phyloP scores from a whole-genome alignment of 345 rosid genomes.

The Eucalyptus dawsonii region DNA sequence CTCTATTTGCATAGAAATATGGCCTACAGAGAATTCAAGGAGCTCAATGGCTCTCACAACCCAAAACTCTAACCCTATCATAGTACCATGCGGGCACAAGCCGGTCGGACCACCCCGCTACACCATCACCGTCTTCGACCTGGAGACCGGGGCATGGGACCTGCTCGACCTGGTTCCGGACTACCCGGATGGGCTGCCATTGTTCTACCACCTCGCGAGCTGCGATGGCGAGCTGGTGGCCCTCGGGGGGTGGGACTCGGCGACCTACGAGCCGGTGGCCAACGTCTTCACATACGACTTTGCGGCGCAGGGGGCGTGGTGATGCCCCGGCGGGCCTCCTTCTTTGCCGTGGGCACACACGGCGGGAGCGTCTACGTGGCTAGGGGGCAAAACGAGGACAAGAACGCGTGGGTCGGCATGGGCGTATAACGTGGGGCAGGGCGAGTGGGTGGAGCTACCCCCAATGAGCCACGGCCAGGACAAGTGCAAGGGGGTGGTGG shows the following conservation, averaged over 20 bases:
- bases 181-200: conserved; percentile 23
- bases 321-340: conserved; percentile 26
- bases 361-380: conserved; percentile 12
- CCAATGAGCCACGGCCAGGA: conserved; percentile 32
- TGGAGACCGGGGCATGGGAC: conserved; percentile 7
- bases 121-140: conserved; percentile 18
- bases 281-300: conserved; percentile 28
- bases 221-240: conserved; percentile 13
- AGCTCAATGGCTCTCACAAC: background rate
- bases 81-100: background rate
- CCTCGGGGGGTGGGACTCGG: conserved; percentile 42
- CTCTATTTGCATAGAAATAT: background rate
- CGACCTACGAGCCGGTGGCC: conserved; percentile 11
- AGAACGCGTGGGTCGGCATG: conserved; percentile 24
- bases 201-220: conserved; percentile 21
- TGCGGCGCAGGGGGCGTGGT: background rate
- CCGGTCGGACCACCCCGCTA: background rate
- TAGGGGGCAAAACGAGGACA: conserved; percentile 31
- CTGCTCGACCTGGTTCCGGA: conserved; percentile 12
- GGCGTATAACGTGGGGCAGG: conserved; percentile 14
- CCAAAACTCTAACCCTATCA: background rate
- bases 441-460: conserved; percentile 25
- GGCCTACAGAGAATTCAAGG: background rate
- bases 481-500: conserved; percentile 23
- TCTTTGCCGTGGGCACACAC: conserved; percentile 18